Percentiles rank a stretch among this genome's conserved stretches.
phyloP scores from a whole-genome alignment of 2,329 filamentous ascomycete genomes.

The Fusarium verticillioides region DNA sequence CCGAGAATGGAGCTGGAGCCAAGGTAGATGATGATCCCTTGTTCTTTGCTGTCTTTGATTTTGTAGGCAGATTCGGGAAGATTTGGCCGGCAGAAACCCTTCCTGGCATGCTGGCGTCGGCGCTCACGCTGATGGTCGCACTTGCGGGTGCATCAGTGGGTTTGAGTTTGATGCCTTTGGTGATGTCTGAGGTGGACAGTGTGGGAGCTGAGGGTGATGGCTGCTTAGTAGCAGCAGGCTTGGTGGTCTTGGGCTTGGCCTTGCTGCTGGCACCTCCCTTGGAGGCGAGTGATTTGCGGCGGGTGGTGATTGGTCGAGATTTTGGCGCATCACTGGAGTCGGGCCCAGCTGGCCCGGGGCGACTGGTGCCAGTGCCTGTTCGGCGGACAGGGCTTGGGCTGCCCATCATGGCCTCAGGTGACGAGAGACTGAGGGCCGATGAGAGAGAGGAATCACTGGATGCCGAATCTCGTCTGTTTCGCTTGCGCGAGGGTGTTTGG shows the following conservation, averaged over 20 bases:
- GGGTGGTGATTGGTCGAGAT: slow-evolving; percentile 54
- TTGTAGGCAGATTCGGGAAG: slow-evolving; percentile 48
- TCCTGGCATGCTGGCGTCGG: slow-evolving; percentile 55
- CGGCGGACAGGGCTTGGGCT: slow-evolving; percentile 45
- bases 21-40: slow-evolving; percentile 43
- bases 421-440: slow-evolving; percentile 53
- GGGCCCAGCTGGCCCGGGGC: slow-evolving; percentile 34
- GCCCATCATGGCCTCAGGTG: slow-evolving; percentile 50
- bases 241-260: slow-evolving; percentile 49
- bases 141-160: slow-evolving; percentile 38
- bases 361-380: slow-evolving; percentile 40
- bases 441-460: slow-evolving; percentile 58
- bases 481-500: slow-evolving; percentile 52
- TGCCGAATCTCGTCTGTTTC: slow-evolving; percentile 50
- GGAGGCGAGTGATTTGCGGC: slow-evolving; percentile 54
- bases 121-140: slow-evolving; percentile 41
- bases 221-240: slow-evolving; percentile 50
- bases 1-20: slow-evolving; percentile 16
- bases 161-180: slow-evolving; percentile 2
- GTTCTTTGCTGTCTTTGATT: slow-evolving; percentile 45
- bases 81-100: slow-evolving; percentile 49
- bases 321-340: slow-evolving; percentile 52
- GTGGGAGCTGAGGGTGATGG: slow-evolving; percentile 50
- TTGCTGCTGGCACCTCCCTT: slow-evolving; percentile 46
- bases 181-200: slow-evolving; percentile 30